Percentiles rank a stretch among this genome's conserved stretches.
These are phyloP conservation scores for Obelidium mucronatum DNA, from an alignment of 192 early-diverging fungal species.

Conservation along the genomic window DNA sequence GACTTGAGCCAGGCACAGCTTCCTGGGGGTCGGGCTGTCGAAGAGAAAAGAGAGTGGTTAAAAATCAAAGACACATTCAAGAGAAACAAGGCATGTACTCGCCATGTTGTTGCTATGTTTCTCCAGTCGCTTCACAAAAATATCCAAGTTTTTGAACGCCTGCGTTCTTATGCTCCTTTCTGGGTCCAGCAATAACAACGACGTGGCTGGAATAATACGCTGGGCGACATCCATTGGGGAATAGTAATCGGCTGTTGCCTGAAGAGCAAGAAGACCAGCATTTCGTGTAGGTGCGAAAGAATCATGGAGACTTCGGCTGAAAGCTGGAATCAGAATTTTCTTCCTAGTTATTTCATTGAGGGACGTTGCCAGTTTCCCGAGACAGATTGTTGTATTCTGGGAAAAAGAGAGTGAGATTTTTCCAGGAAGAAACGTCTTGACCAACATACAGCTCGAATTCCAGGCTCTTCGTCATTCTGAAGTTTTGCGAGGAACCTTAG, in stretches of 20 bases:
- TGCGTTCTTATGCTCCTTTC: constrained; percentile 64
- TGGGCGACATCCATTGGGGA: constrained; percentile 75
- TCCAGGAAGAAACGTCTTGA: too few species aligned
- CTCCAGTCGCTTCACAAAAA: constrained; percentile 73
- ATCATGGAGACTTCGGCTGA: constrained; percentile 82
- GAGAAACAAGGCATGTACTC: not conserved
- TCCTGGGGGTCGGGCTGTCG: not conserved
- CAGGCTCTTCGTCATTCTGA: constrained; percentile 90
- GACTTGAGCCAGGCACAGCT: too few species aligned
- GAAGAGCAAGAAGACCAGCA: constrained; percentile 78
- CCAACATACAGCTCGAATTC: constrained; percentile 78
- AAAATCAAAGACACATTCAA: not conserved
- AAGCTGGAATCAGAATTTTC: constrained; percentile 83
- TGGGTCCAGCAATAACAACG: constrained; percentile 73
- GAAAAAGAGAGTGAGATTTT: too few species aligned
- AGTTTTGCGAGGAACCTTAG: constrained; percentile 87
- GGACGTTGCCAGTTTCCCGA: constrained; percentile 88
- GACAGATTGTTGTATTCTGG: constrained; percentile 89
- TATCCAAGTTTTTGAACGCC: constrained; percentile 67
- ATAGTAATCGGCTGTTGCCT: constrained; percentile 75
- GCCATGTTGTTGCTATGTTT: constrained; percentile 72
- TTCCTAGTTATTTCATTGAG: constrained; percentile 78
- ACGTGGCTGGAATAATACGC: constrained; percentile 77
- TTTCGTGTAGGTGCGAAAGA: constrained; percentile 87
- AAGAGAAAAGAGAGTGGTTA: not conserved